Evolutionary conservation across 495 filamentous ascomycete species (phyloP).

Genomic region (Aspergillus mulundensis): DNA sequence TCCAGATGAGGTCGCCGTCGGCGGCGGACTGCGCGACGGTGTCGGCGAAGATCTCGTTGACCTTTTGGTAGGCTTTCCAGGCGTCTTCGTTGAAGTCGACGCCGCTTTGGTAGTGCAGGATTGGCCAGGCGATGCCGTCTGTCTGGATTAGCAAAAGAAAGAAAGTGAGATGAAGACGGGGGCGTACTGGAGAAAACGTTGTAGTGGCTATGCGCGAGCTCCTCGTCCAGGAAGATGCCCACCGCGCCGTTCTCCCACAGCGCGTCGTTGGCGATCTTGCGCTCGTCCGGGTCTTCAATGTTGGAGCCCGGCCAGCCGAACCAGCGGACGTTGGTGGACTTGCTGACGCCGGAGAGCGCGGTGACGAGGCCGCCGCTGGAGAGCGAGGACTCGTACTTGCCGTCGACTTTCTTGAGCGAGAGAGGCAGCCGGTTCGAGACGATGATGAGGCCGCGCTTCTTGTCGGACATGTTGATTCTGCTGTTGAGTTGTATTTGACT

Average conservation of each 20-base stretch:
- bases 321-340: slow-evolving; percentile 83
- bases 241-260: slow-evolving; percentile 49
- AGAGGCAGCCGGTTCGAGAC: slow-evolving; percentile 87
- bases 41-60: slow-evolving; percentile 83
- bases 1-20: slow-evolving; percentile 84
- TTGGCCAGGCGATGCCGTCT: slow-evolving; percentile 94
- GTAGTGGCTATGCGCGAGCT: slow-evolving; percentile 55
- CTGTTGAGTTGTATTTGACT: background rate
- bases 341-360: slow-evolving; percentile 77
- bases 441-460: slow-evolving; percentile 57
- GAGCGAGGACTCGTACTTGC: slow-evolving; percentile 71
- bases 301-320: slow-evolving; percentile 91
- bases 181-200: slow-evolving; percentile 55
- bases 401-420: slow-evolving; percentile 75
- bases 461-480: background rate
- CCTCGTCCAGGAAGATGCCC: slow-evolving; percentile 50
- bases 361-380: slow-evolving; percentile 89
- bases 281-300: slow-evolving; percentile 33
- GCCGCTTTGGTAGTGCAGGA: slow-evolving; percentile 93
- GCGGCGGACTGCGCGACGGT: slow-evolving; percentile 66
- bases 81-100: slow-evolving; percentile 83
- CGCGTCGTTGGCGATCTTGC: slow-evolving; percentile 40
- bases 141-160: slow-evolving; percentile 1
- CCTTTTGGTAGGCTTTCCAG: slow-evolving; percentile 82
- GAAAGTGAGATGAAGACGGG: too few relatives aligned